Conservation (phyloP, 768 basidiomycete genomes). For the Pilatotrama ljubarskyi region DNA sequence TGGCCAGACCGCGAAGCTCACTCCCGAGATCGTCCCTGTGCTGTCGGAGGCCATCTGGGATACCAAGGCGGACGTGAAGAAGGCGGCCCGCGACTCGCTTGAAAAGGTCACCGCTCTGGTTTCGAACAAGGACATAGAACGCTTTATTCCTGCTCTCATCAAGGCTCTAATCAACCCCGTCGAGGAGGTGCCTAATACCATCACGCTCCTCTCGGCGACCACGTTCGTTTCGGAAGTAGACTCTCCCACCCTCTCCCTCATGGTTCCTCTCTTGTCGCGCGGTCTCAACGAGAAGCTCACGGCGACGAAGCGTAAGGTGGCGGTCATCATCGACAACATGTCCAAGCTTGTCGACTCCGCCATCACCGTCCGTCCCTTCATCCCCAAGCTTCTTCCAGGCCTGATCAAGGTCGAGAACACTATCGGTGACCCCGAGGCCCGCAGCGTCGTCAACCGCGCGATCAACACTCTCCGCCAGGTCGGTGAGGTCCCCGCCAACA, state of each 20-base stretch:
- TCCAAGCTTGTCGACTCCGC: conserved; percentile 95
- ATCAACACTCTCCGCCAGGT: conserved; percentile 96
- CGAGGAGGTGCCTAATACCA: conserved; percentile 96
- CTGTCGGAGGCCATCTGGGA: conserved; percentile 98
- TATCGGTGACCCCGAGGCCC: conserved; percentile 98
- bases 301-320: conserved; percentile 95
- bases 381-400: conserved; percentile 93
- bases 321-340: conserved; percentile 99
- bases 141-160: conserved; percentile 96
- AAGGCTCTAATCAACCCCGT: conserved; percentile 98
- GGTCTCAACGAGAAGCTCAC: conserved; percentile 94
- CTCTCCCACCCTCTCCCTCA: conserved; percentile 93
- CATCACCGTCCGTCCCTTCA: conserved; percentile 93
- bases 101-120: conserved; percentile 93
- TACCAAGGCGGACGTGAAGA: conserved; percentile 98
- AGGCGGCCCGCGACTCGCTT: conserved; percentile 92
- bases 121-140: conserved; percentile 98
- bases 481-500: conserved; percentile 79
- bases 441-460: conserved; percentile 86
- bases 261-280: conserved; percentile 94
- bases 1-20: conserved; percentile 80
- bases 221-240: conserved; percentile 99
- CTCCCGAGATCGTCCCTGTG: conserved; percentile 93
- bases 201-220: conserved; percentile 93
- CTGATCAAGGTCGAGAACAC: conserved; percentile 93